Evolutionary conservation across 2,329 filamentous ascomycete species (phyloP).

Genomic region (Sclerotinia spermophila): DNA sequence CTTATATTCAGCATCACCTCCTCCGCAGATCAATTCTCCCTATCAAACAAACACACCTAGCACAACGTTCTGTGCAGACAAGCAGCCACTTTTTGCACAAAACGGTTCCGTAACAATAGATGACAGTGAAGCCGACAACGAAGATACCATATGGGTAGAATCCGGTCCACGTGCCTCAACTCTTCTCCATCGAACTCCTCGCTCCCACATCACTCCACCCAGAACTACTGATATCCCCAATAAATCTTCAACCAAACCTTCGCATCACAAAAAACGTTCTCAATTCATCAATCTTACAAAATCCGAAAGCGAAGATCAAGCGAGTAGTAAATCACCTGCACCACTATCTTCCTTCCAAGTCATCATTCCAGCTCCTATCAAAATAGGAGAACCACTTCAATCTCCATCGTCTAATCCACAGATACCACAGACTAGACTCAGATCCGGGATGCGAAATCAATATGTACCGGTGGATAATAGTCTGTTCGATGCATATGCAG

Average conservation of each 20-base stretch:
- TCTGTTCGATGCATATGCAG: constrained; percentile 23
- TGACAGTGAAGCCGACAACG: background rate
- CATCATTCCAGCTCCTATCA: background rate
- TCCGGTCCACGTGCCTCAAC: background rate
- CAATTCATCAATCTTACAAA: background rate
- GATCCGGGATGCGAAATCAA: background rate
- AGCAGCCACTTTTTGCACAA: background rate
- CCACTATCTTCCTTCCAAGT: background rate
- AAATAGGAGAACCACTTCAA: background rate
- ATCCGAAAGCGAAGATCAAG: background rate
- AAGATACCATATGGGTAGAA: background rate
- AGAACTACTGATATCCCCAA: background rate
- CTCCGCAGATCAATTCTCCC: too few relatives aligned
- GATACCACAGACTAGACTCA: background rate
- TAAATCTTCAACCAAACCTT: background rate
- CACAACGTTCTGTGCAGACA: background rate
- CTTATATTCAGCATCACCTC: background rate
- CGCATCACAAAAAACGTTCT: background rate
- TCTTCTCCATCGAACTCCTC: background rate
- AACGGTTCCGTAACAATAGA: background rate
- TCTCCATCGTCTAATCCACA: background rate
- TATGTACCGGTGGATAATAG: constrained; percentile 30
- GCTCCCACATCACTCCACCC: background rate
- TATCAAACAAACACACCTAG: background rate
- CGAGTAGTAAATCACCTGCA: too few relatives aligned